Evolutionary conservation across 2,329 filamentous ascomycete species (phyloP), one percentile per base, ranked within the genome.

Genomic region (Pseudophaeomoniella oleicola): DNA sequence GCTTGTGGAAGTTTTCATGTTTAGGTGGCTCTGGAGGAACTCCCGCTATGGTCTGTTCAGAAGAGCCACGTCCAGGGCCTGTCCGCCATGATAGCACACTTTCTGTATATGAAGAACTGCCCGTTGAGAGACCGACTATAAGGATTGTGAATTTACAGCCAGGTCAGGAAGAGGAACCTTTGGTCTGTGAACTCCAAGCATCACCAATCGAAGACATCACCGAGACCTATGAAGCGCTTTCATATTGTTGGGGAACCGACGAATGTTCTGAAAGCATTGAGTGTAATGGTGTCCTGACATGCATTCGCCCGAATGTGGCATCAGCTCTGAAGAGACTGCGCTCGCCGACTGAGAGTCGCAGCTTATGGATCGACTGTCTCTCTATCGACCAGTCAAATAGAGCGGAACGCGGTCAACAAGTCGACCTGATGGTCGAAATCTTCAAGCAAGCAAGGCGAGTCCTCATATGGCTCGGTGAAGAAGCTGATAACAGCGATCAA

Each of bases 31-130:
- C n/a, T n/a, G n/a, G n/a, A n/a, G n/a, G n/a, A n/a, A n/a, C n/a
- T n/a, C n/a, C n/a, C n/a, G n/a, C n/a, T n/a, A n/a, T n/a, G n/a
- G n/a, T n/a, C n/a, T n/a, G n/a, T n/a, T n/a, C n/a, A n/a, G n/a
- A n/a, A n/a, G n/a, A n/a, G n/a, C n/a, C n/a, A n/a, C n/a, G n/a
- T n/a, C n/a, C n/a, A n/a, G n/a, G n/a, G n/a, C n/a, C n/a, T n/a
- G n/a, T n/a, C n/a, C 61, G 65, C 94, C 22, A 27, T 9, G 22
- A 27, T 9, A n/a, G 9, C 22, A 27, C 6, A 27, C n/a, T 27
- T 27, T 6, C 22, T 9, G n/a, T 27, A 6, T 27, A 27, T 27
- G 22, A 27, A 9, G n/a, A 9, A 9, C 22, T 27, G n/a, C 22
- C 22, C 22, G n/a, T 9, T 6, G 22, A 27, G n/a, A 27, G 22